Evolutionary conservation across 2,329 filamentous ascomycete species (phyloP), one percentile per base, ranked within the genome.

Genomic region (Nannizziopsis barbatae): DNA sequence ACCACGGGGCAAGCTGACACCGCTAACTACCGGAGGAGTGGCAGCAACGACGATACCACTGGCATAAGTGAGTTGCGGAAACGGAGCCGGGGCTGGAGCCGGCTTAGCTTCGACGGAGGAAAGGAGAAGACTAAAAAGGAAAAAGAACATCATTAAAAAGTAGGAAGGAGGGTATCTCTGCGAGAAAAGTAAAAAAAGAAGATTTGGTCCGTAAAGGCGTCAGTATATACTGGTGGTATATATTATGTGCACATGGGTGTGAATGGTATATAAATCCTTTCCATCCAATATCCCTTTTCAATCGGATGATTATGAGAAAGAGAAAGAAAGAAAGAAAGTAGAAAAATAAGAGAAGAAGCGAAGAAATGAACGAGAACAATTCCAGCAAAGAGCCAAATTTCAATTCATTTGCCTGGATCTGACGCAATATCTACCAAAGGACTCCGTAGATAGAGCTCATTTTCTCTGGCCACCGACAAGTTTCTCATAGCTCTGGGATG

Each of bases 41-140:
- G 50, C 52, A 8, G 42, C 31, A 22, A 51, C 42, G 11, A 47
- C 42, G 42, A 52, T 33, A 6, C 45, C 51, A 40, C 39, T 42
- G 1, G 53, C 53, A 42, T 50, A 55, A 14, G 53, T 50, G 44
- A 53, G 14, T 30, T 49, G 38, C 39, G 22, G 22, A 27, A 27
- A 27, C 4, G 22, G 22, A 27, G 22, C 22, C 22, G 22, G 22
- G 22, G 22, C 22, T 7, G 22, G 22, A 27, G 38, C 49, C 14
- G 40, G 49, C 35, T 50, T 42, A 17, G 20, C 49, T 22, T 47
- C 14, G n/a, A 33, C 45, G 18, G 9, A 20, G 17, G 38, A 8
- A 17, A 15, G 18, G 7, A 47, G 18, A 8, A 47, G 15, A 27
- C 22, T 27, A 7, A 27, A 27, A 7, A 27, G 22, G 22, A 27